These are phyloP conservation scores for Corylus americana DNA, from an alignment of 306 rosid genomes.

Conservation along the genomic window DNA sequence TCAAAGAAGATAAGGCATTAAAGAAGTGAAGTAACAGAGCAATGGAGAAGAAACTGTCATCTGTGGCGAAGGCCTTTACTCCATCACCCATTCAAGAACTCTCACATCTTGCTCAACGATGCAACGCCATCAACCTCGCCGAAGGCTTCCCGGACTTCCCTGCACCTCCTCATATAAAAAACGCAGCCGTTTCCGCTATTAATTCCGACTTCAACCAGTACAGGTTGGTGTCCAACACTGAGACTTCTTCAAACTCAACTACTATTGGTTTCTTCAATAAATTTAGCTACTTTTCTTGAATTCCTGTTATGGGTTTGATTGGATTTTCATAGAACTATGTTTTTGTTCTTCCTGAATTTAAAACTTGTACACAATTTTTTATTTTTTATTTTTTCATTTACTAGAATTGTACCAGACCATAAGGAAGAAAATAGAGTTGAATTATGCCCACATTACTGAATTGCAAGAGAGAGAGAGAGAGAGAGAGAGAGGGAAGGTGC, in stretches of 20 bases:
- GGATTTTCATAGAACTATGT: background rate
- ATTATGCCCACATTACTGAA: background rate
- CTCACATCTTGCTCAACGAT: constrained; percentile 69
- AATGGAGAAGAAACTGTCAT: constrained; percentile 65
- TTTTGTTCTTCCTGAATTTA: background rate
- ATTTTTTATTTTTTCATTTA: background rate
- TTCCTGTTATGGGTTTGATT: background rate
- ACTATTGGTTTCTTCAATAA: background rate
- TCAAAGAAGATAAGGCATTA: background rate
- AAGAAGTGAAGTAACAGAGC: background rate
- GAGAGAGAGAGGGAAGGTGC: too few species aligned
- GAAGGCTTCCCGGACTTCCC: constrained; percentile 95
- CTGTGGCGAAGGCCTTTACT: constrained; percentile 57
- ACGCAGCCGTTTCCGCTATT: constrained; percentile 80
- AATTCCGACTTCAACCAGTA: constrained; percentile 75
- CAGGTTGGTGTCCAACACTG: constrained; percentile 40
- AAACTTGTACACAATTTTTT: background rate
- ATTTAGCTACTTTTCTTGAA: background rate
- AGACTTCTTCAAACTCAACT: background rate
- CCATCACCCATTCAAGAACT: constrained; percentile 80
- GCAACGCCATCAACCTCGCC: constrained; percentile 83
- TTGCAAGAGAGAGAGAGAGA: background rate
- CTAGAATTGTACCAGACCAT: background rate
- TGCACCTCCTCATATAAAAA: constrained; percentile 59
- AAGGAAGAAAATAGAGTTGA: background rate